Conservation (phyloP, 73 alveolate genomes). For the Paramecium octaurelia region DNA sequence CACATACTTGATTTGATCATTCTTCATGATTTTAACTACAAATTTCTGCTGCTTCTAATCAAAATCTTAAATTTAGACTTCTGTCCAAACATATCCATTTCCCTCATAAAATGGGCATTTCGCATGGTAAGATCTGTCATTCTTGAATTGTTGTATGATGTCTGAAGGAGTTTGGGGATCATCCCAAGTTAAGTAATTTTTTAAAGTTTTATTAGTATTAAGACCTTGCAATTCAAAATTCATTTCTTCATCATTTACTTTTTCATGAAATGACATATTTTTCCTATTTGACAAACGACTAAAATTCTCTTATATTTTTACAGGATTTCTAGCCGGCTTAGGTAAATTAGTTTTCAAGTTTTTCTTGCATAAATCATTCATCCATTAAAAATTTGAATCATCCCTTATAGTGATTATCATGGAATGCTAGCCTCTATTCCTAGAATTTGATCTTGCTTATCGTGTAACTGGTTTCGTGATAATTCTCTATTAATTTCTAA, state of each 20-base stretch:
- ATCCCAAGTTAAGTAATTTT: conserved; percentile 17
- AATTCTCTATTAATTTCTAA: neutral
- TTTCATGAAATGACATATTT: neutral
- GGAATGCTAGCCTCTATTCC: neutral
- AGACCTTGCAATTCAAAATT: conserved; percentile 37
- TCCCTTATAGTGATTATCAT: conserved; percentile 10
- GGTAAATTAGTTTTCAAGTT: conserved; percentile 4
- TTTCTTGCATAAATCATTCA: conserved; percentile 2
- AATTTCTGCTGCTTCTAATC: neutral
- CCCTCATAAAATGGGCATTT: neutral
- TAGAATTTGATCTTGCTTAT: conserved; percentile 23
- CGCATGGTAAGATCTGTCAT: neutral
- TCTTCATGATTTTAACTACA: conserved; percentile 27
- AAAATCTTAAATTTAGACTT: neutral
- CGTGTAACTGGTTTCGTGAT: neutral
- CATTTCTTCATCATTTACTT: neutral
- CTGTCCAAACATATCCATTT: conserved; percentile 4
- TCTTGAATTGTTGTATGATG: neutral
- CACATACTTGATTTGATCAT: conserved; percentile 12
- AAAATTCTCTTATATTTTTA: conserved; percentile 15
- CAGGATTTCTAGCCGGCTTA: conserved; percentile 45
- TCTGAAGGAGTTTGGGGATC: conserved; percentile 19
- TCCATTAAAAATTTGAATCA: conserved; percentile 20
- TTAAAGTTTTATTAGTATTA: conserved; percentile 35
- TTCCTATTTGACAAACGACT: conserved; percentile 1